Evolutionary conservation across 2,329 filamentous ascomycete species (phyloP), one percentile per base, ranked within the genome.

Genomic region (Sarocladiaceae sp.): DNA sequence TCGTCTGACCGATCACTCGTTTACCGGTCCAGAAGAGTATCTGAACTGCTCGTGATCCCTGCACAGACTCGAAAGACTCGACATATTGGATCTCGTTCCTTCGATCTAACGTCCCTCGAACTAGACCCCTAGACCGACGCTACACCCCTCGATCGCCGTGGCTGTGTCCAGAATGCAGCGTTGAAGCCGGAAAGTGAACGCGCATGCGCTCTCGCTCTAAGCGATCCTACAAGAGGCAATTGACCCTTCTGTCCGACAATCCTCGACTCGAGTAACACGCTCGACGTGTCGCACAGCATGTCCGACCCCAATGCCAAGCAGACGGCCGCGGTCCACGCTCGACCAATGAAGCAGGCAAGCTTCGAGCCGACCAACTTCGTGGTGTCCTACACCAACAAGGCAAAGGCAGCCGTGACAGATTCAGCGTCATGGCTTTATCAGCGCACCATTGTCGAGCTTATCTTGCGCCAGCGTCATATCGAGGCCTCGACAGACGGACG

Each of bases 401-500:
- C 33, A 5, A 36, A 23, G 11, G 22, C 17, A 17, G 12, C 29
- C 18, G n/a, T 53, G 7, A 31, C 49, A 26, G 26, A 53, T 37
- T 52, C 36, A 26, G 54, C 47, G 12, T 22, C 47, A 31, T 51
- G 46, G 35, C 36, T 65, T 20, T 75, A 75, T 54, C 67, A 68
- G 50, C 68, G 61, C 53, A 64, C 69, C 50, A 57, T 79, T 26
- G 63, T 74, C 55, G 70, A 78, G 55, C 65, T 76, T 25, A 66
- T 88, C 28, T 65, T 87, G n/a, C 76, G 81, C 46, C 84, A 84
- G 57, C 80, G 87, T 59, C 81, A 86, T 4, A 76, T 91, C 36
- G 82, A 82, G 11, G 82, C 85, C 2, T 90, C 84, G 54, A 83
- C 86, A 57, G 85, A 93, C 66, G 90, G 90, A 28, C 72, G 76